Evolutionary conservation across 805 yeast species (phyloP).

Genomic region (Phaffomyces thermotolerans): DNA sequence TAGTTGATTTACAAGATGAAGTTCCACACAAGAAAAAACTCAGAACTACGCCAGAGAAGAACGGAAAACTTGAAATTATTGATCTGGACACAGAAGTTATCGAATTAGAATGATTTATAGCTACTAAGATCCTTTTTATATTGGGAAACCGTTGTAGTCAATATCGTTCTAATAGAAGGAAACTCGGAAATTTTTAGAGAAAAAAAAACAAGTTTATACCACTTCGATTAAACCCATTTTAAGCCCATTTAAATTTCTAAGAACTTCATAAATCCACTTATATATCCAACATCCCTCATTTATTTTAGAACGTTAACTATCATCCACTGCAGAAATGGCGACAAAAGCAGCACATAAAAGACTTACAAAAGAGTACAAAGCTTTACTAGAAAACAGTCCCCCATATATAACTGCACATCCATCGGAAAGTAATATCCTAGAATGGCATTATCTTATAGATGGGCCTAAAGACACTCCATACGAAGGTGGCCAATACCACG

Average conservation of each 20-base stretch:
- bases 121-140: no score
- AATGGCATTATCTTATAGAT: constrained; percentile 88
- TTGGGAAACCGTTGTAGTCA: no score
- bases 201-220: no score
- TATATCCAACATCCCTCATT: no score
- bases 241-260: no score
- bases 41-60: background rate
- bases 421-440: constrained; percentile 76
- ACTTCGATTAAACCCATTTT: no score
- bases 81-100: constrained; percentile 1
- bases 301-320: no score
- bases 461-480: constrained; percentile 92
- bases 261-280: no score
- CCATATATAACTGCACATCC: constrained; percentile 84
- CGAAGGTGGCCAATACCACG: constrained; percentile 83
- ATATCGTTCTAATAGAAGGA: no score
- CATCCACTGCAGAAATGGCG: constrained; percentile 26
- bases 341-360: constrained; percentile 38
- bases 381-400: constrained; percentile 71
- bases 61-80: background rate
- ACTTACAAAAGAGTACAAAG: constrained; percentile 74
- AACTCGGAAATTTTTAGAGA: no score
- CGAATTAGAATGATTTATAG: background rate
- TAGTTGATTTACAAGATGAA: background rate
- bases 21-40: background rate